A percentile compares a stretch with the other conserved stretches of the same genome.
Evolutionary conservation across 805 yeast genomes (phyloP).

Genomic region (Wickerhamiella allomyrinae): DNA sequence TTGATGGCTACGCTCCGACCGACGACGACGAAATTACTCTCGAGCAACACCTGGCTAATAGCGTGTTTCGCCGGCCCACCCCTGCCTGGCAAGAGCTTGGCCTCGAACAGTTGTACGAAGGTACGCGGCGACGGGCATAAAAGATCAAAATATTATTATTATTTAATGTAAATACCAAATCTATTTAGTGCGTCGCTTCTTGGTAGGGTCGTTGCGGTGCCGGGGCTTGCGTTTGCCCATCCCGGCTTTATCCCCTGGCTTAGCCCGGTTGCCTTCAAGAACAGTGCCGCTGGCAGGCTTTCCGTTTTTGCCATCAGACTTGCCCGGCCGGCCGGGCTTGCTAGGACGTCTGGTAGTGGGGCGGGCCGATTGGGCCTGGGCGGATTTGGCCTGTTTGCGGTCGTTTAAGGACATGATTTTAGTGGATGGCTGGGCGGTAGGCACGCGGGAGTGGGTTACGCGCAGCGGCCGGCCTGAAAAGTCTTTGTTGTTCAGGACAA

Average conservation of each 20-base stretch:
- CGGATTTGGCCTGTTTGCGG: not conserved
- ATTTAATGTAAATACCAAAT: too few relatives aligned
- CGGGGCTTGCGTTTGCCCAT: constrained; percentile 15
- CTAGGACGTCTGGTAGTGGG: not conserved
- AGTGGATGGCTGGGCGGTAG: not conserved
- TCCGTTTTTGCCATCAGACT: not conserved
- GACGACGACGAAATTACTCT: constrained; percentile 19
- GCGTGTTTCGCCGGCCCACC: not conserved
- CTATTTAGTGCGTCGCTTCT: constrained; percentile 6
- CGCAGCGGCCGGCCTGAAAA: constrained; percentile 49
- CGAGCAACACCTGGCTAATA: constrained; percentile 13
- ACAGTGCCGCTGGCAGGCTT: too few relatives aligned
- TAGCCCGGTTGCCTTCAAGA: constrained; percentile 23
- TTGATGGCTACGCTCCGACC: constrained; percentile 14
- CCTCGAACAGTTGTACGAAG: constrained; percentile 1
- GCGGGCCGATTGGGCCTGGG: not conserved
- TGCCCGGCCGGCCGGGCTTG: not conserved
- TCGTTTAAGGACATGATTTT: not conserved
- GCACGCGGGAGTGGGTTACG: constrained; percentile 48
- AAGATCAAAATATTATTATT: too few relatives aligned
- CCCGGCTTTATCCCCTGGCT: constrained; percentile 10
- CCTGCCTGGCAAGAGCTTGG: constrained; percentile 16
- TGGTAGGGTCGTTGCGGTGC: constrained; percentile 6
- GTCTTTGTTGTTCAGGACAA: constrained; percentile 60
- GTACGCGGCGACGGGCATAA: too few relatives aligned